Conservation (phyloP, 768 basidiomycete genomes). For the Mycena latifolia region DNA sequence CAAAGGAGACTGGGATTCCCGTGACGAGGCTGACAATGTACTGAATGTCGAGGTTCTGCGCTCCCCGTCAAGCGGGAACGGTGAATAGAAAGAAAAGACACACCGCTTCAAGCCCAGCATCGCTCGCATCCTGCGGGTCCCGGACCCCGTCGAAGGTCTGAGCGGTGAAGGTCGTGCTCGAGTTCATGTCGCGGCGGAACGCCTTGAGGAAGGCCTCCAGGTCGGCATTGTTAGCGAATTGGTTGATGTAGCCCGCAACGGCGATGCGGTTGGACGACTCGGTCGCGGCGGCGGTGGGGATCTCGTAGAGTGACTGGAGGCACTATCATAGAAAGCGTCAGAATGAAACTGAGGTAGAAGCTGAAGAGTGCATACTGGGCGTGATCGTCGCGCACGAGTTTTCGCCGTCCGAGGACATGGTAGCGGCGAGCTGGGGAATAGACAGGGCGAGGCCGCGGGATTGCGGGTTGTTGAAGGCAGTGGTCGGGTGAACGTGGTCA, state of each 20-base stretch:
- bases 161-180: slow-evolving; percentile 36
- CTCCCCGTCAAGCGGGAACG: neutral
- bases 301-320: slow-evolving; percentile 41
- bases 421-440: slow-evolving; percentile 1
- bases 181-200: slow-evolving; percentile 36
- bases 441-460: slow-evolving; percentile 37
- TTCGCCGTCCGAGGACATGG: slow-evolving; percentile 11
- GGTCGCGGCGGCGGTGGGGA: slow-evolving; percentile 47
- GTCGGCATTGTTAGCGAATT: slow-evolving; percentile 37
- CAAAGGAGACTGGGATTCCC: slow-evolving; percentile 46
- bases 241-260: slow-evolving; percentile 40
- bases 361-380: slow-evolving; percentile 21
- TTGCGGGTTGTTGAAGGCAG: slow-evolving; percentile 40
- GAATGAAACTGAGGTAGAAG: neutral
- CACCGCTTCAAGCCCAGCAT: slow-evolving; percentile 40
- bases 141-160: slow-evolving; percentile 35
- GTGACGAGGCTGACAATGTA: slow-evolving; percentile 40
- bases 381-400: slow-evolving; percentile 29
- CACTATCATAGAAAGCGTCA: neutral
- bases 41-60: slow-evolving; percentile 34
- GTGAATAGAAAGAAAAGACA: neutral
- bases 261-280: slow-evolving; percentile 30
- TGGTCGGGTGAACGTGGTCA: slow-evolving; percentile 49
- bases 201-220: slow-evolving; percentile 35
- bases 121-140: slow-evolving; percentile 12